Evolutionary conservation across 805 yeast genomes (phyloP), one percentile per base, ranked within the genome.

Genomic region (Saturnispora serradocipensis): DNA sequence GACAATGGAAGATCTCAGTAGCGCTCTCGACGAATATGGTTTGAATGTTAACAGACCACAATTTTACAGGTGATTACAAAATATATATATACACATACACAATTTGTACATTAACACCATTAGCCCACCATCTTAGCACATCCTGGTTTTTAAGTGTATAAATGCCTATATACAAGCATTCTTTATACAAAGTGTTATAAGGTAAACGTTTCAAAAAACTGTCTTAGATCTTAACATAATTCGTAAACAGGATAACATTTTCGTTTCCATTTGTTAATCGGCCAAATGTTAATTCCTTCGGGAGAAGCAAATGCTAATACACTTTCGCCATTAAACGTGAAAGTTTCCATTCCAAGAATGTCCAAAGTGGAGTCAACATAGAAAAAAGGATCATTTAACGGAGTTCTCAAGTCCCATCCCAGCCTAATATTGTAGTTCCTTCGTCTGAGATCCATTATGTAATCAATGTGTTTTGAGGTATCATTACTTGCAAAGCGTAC

Each of bases 1-100:
- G 54, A 90, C 97, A 0, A 87, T 89, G 80, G 96, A 89, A 56
- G 98, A 93, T 63, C 73, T 93, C 61, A 84, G 96, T 59, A 86
- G 88, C 64, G 98, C 98, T 1, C 73, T 95, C 54, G 80, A 88
- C 44, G 99, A 93, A 64, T 93, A 93, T 63, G 72, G 72, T 2
- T 56, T 93, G 58, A 90, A 93, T 61, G 81, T 93, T 4, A 79
- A 84, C 56, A 78, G 97, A 60, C 98, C 99, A 0, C 98, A 89
- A 58, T 93, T 90, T 67, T 93, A 93, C 69, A 82, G 97, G 9
- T 16, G 11, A 5, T 46, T 9, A n/a, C 38, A 39, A 18, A 25
- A 27, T n/a, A 25, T 44, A 30, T 30, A 11, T 30, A 3, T 13
- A 30, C 13, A 30, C 34, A 30, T 10, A 30, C 34, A 30, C 42